Evolutionary conservation across 78 protist genomes (phyloP).

Genomic region (Polysphondylium violaceum): DNA sequence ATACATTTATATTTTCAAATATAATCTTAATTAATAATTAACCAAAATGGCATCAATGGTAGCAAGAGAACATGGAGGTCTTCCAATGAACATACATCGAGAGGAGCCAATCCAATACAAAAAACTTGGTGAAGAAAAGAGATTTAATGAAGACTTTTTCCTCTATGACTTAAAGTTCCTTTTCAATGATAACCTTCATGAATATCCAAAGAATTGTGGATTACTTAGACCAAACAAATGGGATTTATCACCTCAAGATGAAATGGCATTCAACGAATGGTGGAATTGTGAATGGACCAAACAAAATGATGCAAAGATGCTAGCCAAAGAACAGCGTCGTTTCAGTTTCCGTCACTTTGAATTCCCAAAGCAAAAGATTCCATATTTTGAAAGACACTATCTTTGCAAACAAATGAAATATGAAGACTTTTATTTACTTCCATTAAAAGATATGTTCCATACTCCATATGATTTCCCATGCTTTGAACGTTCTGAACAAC

Average conservation of each 20-base stretch:
- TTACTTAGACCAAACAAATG: slow-evolving; percentile 49
- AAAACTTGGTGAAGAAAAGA: slow-evolving; percentile 1
- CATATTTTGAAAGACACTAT: not conserved
- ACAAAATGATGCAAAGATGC: not conserved
- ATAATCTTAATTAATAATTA: not conserved
- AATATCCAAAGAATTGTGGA: slow-evolving; percentile 33
- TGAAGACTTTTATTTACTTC: slow-evolving; percentile 10
- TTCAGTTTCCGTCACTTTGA: slow-evolving; percentile 3
- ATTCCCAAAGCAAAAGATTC: slow-evolving; percentile 1
- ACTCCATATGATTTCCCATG: not conserved
- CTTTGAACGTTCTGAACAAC: slow-evolving; percentile 4
- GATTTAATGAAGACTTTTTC: slow-evolving; percentile 44
- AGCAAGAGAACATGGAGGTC: slow-evolving; percentile 64
- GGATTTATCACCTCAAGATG: slow-evolving; percentile 8
- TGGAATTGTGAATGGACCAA: not conserved
- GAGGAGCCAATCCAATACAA: not conserved
- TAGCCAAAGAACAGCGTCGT: not conserved
- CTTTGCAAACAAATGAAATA: not conserved
- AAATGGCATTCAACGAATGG: not conserved
- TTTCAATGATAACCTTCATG: slow-evolving; percentile 36
- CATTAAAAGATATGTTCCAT: slow-evolving; percentile 14
- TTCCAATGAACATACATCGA: slow-evolving; percentile 15
- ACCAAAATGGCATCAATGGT: slow-evolving; percentile 23
- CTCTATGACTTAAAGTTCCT: slow-evolving; percentile 23
- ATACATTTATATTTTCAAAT: too few species aligned